Percentiles rank a stretch among this genome's conserved stretches.
Conservation (phyloP, 768 basidiomycete genomes). For the Grammothele lineata region DNA sequence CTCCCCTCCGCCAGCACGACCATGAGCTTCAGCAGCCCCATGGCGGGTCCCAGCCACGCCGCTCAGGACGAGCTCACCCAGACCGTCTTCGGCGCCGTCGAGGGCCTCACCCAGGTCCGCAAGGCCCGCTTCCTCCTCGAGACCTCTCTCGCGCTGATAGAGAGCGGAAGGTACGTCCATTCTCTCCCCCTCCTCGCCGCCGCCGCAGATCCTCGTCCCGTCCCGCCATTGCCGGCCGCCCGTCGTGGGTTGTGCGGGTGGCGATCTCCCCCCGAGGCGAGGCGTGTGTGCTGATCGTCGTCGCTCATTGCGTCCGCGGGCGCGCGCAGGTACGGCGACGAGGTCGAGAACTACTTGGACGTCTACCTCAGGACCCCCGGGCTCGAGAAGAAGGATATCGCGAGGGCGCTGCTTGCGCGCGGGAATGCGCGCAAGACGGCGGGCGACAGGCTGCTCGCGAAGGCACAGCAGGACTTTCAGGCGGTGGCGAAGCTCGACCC, state of each 20-base stretch:
- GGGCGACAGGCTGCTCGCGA: conserved; percentile 50
- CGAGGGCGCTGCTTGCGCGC: conserved; percentile 52
- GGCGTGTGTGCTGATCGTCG: no score
- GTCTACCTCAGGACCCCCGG: conserved; percentile 62
- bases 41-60: conserved; percentile 7
- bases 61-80: conserved; percentile 32
- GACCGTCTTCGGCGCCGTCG: conserved; percentile 29
- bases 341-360: conserved; percentile 63
- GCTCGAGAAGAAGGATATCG: conserved; percentile 45
- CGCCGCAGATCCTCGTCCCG: background rate
- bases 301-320: no score
- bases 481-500: conserved; percentile 58
- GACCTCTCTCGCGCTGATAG: conserved; percentile 30
- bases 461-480: conserved; percentile 63
- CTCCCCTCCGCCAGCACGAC: background rate
- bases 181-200: background rate
- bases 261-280: no score
- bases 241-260: no score
- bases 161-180: conserved; percentile 30
- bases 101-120: conserved; percentile 23
- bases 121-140: conserved; percentile 34
- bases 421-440: conserved; percentile 54
- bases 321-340: conserved; percentile 48
- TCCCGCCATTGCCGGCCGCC: no score
- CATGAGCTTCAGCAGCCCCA: conserved; percentile 2